Conservation (phyloP, 1,139 yeast species). For the Scheffersomyces illinoinensis region DNA sequence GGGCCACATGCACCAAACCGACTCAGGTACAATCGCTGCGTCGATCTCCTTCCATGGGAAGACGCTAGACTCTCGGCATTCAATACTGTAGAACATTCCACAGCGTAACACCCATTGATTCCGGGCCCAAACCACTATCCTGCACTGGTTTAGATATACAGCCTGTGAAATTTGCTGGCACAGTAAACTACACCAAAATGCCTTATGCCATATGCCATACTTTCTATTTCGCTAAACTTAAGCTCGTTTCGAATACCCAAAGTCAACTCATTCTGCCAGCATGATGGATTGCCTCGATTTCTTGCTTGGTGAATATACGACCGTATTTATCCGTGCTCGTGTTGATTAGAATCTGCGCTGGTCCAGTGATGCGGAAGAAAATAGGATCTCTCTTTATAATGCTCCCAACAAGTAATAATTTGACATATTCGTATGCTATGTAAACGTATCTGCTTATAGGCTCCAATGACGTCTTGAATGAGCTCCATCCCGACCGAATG, state of each 20-base stretch:
- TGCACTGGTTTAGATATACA: background rate
- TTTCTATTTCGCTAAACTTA: background rate
- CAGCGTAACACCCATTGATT: background rate
- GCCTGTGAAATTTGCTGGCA: background rate
- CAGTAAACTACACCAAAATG: background rate
- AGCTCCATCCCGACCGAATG: background rate
- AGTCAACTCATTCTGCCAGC: background rate
- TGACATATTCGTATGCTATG: background rate
- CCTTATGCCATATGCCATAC: background rate
- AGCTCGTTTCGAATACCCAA: background rate
- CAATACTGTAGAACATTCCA: background rate
- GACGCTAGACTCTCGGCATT: background rate
- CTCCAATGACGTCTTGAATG: background rate
- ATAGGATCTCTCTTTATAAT: conserved; percentile 8
- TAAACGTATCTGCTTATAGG: background rate
- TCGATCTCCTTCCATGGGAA: background rate
- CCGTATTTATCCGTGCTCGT: conserved; percentile 8
- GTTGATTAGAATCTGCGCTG: conserved; percentile 14
- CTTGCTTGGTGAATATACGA: conserved; percentile 5
- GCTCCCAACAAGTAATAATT: background rate
- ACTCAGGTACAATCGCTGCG: background rate
- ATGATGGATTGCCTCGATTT: conserved; percentile 4
- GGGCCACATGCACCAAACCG: background rate
- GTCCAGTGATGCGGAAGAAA: conserved; percentile 13
- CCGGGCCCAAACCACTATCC: background rate